Evolutionary conservation across 208 protist genomes (phyloP).

Genomic region (Herpetomonas samuelpessoai): DNA sequence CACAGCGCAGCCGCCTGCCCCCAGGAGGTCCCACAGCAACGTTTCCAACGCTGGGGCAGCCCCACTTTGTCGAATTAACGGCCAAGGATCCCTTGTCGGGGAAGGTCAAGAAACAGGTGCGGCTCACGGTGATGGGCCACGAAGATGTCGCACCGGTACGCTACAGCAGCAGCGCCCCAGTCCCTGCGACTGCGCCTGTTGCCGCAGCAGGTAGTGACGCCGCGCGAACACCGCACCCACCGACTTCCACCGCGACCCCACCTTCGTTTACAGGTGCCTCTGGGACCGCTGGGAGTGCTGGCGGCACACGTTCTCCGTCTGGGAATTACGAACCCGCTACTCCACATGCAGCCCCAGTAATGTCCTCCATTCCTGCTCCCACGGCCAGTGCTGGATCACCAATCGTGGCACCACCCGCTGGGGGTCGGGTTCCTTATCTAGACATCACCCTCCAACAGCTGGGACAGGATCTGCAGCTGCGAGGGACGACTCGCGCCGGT

Average conservation of each 20-base stretch:
- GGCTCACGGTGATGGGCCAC: conserved; percentile 45
- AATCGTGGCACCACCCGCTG: not conserved
- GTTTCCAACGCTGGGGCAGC: conserved; percentile 19
- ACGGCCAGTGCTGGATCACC: not conserved
- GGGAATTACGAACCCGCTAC: too few relatives aligned
- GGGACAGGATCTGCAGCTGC: conserved; percentile 50
- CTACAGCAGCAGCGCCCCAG: conserved; percentile 1
- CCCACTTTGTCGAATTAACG: conserved; percentile 58
- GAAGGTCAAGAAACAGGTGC: conserved; percentile 29
- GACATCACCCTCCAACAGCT: conserved; percentile 53
- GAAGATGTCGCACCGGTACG: not conserved
- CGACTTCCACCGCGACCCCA: not conserved
- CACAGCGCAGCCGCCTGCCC: conserved; percentile 68
- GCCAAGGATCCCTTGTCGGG: conserved; percentile 51
- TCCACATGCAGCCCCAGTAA: not conserved
- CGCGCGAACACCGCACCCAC: conserved; percentile 4
- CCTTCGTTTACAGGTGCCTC: not conserved
- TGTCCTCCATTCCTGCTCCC: not conserved
- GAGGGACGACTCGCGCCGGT: conserved; percentile 43
- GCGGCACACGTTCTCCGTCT: too few relatives aligned
- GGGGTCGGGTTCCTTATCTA: conserved; percentile 32
- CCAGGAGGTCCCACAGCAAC: conserved; percentile 17
- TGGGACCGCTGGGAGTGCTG: not conserved
- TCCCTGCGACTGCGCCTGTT: conserved; percentile 1
- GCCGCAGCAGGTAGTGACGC: not conserved